Evolutionary conservation across 2,329 filamentous ascomycete genomes (phyloP).

Genomic region (Xylaria sp.): DNA sequence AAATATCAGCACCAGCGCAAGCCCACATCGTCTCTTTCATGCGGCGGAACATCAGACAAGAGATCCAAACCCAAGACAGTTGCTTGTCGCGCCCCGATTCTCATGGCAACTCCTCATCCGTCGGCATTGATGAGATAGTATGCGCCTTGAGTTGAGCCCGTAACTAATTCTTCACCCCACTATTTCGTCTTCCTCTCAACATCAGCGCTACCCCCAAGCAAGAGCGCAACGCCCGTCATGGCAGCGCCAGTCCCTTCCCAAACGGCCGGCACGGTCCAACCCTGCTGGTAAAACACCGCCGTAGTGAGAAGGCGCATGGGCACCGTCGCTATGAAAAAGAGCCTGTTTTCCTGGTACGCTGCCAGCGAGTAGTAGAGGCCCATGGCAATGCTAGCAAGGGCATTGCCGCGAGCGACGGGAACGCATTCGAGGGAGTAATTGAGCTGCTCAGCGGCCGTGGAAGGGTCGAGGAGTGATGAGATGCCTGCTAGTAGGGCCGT

Average conservation of each 20-base stretch:
- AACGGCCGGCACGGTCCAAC: conserved; percentile 25
- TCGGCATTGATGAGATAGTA: too few relatives aligned
- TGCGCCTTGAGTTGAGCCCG: too few relatives aligned
- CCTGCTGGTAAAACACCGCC: conserved; percentile 28
- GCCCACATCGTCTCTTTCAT: too few relatives aligned
- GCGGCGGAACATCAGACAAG: too few relatives aligned
- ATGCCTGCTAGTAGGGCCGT: conserved; percentile 23
- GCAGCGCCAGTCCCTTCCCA: conserved; percentile 31
- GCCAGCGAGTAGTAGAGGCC: conserved; percentile 32
- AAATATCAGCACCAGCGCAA: too few relatives aligned
- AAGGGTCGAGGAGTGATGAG: conserved; percentile 14
- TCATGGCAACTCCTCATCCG: too few relatives aligned
- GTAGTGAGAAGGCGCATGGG: conserved; percentile 31
- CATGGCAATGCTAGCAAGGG: conserved; percentile 31
- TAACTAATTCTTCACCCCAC: not conserved
- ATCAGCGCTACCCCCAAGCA: not conserved
- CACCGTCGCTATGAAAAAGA: conserved; percentile 30
- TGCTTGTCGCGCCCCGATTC: too few relatives aligned
- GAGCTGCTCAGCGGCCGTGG: conserved; percentile 12
- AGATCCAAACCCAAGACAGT: too few relatives aligned
- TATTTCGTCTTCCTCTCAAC: not conserved
- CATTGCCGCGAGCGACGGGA: conserved; percentile 19
- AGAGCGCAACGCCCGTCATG: conserved; percentile 16
- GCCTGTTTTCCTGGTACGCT: conserved; percentile 31
- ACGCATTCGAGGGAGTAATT: conserved; percentile 15